Percentiles rank a stretch among this genome's conserved stretches.
Evolutionary conservation across 257 asterid genomes (phyloP).

Genomic region (Nicotiana tomentosiformis): DNA sequence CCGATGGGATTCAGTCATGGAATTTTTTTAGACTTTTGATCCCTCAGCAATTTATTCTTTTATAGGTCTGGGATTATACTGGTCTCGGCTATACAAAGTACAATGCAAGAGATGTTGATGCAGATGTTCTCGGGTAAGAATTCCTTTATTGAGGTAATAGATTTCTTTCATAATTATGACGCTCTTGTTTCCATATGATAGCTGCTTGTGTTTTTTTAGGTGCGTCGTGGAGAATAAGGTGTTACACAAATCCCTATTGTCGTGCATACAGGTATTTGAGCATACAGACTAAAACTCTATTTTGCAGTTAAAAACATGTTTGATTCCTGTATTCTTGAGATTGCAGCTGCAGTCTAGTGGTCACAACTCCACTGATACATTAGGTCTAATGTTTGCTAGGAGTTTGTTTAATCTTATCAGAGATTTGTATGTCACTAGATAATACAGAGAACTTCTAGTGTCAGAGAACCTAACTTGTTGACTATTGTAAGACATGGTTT

Average conservation of each 20-base stretch:
- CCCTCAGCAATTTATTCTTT: neutral
- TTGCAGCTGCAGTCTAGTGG: neutral
- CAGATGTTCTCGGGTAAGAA: constrained; percentile 79
- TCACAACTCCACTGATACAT: neutral
- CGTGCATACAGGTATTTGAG: constrained; percentile 65
- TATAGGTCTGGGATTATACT: constrained; percentile 96
- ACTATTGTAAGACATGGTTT: neutral
- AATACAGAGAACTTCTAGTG: neutral
- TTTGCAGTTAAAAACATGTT: neutral
- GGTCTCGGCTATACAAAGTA: constrained; percentile 93
- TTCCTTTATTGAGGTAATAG: constrained; percentile 12
- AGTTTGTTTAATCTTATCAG: neutral
- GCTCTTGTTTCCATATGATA: constrained; percentile 23
- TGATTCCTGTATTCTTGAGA: neutral
- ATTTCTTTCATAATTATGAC: constrained; percentile 2
- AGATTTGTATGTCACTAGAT: neutral
- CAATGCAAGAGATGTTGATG: constrained; percentile 69
- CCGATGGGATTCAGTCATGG: neutral
- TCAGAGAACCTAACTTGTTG: neutral
- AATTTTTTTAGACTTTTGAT: neutral
- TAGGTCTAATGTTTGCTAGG: neutral
- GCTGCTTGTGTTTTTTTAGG: constrained; percentile 37
- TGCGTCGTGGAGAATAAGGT: constrained; percentile 99
- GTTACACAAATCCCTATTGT: constrained; percentile 69
- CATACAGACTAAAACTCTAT: neutral